phyloP scores from a whole-genome alignment of 306 rosid species.

The Sicyos edulis region DNA sequence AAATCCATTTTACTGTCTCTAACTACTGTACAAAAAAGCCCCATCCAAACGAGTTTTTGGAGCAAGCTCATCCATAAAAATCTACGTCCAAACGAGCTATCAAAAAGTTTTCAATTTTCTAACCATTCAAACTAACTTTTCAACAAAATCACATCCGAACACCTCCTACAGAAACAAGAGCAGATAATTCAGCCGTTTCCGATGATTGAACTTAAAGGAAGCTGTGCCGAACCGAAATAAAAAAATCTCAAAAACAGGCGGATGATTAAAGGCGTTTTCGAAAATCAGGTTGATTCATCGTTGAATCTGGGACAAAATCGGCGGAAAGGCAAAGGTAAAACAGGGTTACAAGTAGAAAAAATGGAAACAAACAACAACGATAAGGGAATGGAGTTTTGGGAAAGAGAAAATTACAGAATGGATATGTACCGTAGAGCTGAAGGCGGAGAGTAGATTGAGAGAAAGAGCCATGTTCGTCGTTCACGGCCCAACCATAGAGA shows the following conservation, averaged over 20 bases:
- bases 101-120: no score
- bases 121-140: no score
- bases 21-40: no score
- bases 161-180: no score
- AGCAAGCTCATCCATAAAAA: no score
- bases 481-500: slow-evolving; percentile 49
- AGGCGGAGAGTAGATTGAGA: slow-evolving; percentile 41
- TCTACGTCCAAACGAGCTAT: no score
- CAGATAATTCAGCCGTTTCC: no score
- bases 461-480: slow-evolving; percentile 49
- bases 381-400: neutral
- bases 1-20: no score
- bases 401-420: neutral
- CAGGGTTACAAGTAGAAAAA: neutral
- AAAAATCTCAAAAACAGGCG: neutral
- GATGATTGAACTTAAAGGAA: neutral
- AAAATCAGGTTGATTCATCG: neutral
- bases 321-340: neutral
- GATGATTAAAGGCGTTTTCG: neutral
- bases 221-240: neutral
- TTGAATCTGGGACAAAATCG: neutral
- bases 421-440: slow-evolving; percentile 46
- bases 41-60: no score
- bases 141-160: no score
- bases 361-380: neutral